Conservation (phyloP, 129 eudicot genomes). For the Heracleum sosnowskyi region DNA sequence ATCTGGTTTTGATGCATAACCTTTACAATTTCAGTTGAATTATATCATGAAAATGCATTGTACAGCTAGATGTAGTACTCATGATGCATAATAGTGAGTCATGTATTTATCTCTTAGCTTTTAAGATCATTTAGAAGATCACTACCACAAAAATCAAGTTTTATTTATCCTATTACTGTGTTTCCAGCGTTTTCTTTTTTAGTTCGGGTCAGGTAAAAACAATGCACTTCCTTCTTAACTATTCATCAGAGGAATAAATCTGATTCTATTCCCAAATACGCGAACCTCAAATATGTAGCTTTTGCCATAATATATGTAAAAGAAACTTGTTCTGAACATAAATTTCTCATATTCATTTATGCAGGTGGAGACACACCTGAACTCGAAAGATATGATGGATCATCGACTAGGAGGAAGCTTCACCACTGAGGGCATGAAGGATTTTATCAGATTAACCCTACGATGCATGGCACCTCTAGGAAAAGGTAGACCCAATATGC, state of each 20-base stretch:
- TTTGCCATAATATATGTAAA: not conserved
- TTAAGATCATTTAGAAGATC: not conserved
- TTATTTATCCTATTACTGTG: not conserved
- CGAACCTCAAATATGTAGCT: not conserved
- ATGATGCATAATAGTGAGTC: not conserved
- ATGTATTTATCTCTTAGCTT: not conserved
- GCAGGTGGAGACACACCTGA: slow-evolving; percentile 32
- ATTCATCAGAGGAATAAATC: not conserved
- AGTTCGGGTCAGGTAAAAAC: not conserved
- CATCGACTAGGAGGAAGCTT: slow-evolving; percentile 31
- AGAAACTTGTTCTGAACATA: not conserved
- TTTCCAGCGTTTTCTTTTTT: not conserved
- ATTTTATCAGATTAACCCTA: slow-evolving; percentile 22
- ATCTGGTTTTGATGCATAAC: not conserved
- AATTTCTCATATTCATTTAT: not conserved
- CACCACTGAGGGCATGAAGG: slow-evolving; percentile 38
- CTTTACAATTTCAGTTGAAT: not conserved
- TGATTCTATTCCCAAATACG: not conserved
- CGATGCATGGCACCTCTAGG: slow-evolving; percentile 31
- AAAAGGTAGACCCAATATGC: slow-evolving; percentile 36
- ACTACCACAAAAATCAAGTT: not conserved
- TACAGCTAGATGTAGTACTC: not conserved
- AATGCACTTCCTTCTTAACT: not conserved
- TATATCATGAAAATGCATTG: not conserved
- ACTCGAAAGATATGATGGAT: slow-evolving; percentile 24